A percentile compares a stretch with the other conserved stretches of the same genome.
These are phyloP conservation scores for Crithidia sp. DNA, from an alignment of 208 protist species.

Conservation along the genomic window DNA sequence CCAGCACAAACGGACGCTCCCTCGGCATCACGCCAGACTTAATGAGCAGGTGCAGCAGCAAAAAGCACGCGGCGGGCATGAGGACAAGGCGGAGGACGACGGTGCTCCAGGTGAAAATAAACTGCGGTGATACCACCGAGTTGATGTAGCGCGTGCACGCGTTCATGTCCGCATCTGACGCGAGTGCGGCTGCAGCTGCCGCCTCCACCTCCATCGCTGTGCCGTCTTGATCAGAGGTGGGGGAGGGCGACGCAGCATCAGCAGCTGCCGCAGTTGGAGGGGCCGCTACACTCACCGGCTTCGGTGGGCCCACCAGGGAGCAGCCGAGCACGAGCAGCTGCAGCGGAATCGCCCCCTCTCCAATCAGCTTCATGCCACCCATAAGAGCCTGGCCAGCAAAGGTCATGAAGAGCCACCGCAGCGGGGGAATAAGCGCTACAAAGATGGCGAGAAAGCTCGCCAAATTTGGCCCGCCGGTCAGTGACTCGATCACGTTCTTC, in stretches of 20 bases:
- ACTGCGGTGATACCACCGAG: constrained; percentile 13
- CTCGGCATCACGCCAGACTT: constrained; percentile 42
- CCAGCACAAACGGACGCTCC: constrained; percentile 58
- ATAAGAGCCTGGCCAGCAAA: constrained; percentile 46
- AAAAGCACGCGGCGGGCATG: constrained; percentile 55
- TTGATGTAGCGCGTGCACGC: constrained; percentile 2
- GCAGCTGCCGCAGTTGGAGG: neutral
- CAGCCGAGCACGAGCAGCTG: constrained; percentile 64
- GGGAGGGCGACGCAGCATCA: neutral
- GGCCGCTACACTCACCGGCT: neutral
- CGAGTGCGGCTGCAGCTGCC: neutral
- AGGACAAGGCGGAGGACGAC: constrained; percentile 59
- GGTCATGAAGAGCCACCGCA: constrained; percentile 61
- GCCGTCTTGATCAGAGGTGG: neutral
- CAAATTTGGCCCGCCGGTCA: constrained; percentile 49
- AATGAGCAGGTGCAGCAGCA: constrained; percentile 57
- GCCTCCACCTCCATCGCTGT: constrained; percentile 5
- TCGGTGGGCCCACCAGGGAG: constrained; percentile 20
- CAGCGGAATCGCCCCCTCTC: constrained; percentile 64
- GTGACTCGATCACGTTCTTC: constrained; percentile 24
- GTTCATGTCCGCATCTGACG: neutral
- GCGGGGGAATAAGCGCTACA: constrained; percentile 61
- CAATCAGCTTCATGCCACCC: constrained; percentile 60
- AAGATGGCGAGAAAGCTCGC: constrained; percentile 51
- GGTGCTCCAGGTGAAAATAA: constrained; percentile 43